Conservation (phyloP, 169 alveolate genomes). For the Plasmodium sp. region DNA sequence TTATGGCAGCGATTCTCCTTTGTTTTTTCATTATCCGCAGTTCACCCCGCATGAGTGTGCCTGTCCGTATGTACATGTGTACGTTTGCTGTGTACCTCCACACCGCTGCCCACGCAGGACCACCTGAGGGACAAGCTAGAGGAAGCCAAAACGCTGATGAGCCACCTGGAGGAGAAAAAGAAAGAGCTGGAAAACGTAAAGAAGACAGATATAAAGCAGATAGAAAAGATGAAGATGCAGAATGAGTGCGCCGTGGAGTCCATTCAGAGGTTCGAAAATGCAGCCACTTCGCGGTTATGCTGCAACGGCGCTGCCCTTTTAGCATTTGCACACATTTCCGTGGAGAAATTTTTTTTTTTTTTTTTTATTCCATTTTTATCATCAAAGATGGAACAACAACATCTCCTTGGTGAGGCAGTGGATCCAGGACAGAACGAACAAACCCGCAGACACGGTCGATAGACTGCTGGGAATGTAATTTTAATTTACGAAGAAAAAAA, state of each 20-base stretch:
- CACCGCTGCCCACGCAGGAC: conserved; percentile 3
- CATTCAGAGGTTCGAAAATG: conserved; percentile 34
- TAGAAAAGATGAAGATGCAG: conserved; percentile 58
- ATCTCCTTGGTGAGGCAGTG: conserved; percentile 57
- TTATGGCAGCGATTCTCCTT: not conserved
- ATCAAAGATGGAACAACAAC: conserved; percentile 66
- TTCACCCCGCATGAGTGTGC: not conserved
- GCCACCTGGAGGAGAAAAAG: conserved; percentile 10
- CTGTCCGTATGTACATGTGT: not conserved
- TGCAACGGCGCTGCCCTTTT: not conserved
- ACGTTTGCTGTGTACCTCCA: not conserved
- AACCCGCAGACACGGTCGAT: conserved; percentile 54
- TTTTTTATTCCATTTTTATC: not conserved
- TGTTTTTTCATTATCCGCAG: not conserved
- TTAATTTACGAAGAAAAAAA: not conserved
- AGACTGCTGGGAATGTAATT: conserved; percentile 62
- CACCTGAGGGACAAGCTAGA: conserved; percentile 11
- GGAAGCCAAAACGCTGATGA: conserved; percentile 17
- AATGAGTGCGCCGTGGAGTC: conserved; percentile 57
- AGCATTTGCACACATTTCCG: not conserved
- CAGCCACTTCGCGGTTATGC: not conserved
- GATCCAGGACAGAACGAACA: conserved; percentile 59
- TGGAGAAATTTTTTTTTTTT: not conserved
- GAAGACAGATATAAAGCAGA: conserved; percentile 58
- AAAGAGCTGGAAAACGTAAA: conserved; percentile 34